Percentiles rank a stretch among this genome's conserved stretches.
These are phyloP conservation scores for Saprolegnia parasitica DNA, from an alignment of 352 stramenopile species.

Conservation along the genomic window DNA sequence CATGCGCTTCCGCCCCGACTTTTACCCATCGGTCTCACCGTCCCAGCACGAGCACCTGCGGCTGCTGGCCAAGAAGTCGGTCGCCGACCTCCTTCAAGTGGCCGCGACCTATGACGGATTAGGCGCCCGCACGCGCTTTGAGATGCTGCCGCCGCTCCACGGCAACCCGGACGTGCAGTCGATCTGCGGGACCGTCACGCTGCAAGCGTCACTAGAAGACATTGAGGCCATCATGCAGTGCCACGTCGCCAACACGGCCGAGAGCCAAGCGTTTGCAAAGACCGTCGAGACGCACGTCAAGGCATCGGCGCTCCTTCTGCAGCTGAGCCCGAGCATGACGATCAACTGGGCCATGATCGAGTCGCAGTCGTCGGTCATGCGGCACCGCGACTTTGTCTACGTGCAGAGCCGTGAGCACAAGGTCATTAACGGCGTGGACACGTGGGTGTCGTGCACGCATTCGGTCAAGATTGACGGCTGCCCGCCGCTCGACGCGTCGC, in stretches of 20 bases:
- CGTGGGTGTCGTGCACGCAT: conserved; percentile 25
- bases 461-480: conserved; percentile 23
- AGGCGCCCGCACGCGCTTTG: neutral
- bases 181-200: conserved; percentile 7
- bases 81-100: conserved; percentile 24
- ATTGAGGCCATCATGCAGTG: conserved; percentile 26
- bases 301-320: conserved; percentile 16
- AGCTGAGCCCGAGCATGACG: conserved; percentile 10
- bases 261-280: conserved; percentile 23
- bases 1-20: conserved; percentile 23
- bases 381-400: conserved; percentile 29
- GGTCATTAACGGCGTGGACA: neutral
- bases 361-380: conserved; percentile 17
- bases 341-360: conserved; percentile 29
- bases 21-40: conserved; percentile 9
- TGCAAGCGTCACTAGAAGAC: conserved; percentile 23
- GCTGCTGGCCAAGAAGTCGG: neutral
- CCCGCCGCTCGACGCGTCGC: conserved; percentile 14
- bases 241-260: conserved; percentile 12
- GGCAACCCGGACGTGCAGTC: conserved; percentile 17
- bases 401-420: conserved; percentile 7
- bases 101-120: neutral
- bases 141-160: conserved; percentile 19
- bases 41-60: conserved; percentile 16
- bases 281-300: conserved; percentile 22